Percentiles rank a stretch among this genome's conserved stretches.
These are phyloP conservation scores for Colletotrichum cereale DNA, from an alignment of 2,329 filamentous ascomycete species.

Conservation along the genomic window DNA sequence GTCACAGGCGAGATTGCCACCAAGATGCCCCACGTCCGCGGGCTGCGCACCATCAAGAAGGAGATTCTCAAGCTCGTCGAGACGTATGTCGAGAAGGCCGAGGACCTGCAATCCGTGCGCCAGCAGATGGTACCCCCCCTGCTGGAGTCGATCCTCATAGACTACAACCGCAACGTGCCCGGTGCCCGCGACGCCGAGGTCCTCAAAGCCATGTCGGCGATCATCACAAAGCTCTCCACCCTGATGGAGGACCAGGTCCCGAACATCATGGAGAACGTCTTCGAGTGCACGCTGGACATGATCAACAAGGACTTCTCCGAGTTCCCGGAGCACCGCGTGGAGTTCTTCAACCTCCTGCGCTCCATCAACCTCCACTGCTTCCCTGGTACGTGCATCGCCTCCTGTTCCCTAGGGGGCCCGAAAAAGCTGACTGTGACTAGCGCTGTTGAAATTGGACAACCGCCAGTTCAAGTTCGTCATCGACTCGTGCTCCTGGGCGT, in stretches of 20 bases:
- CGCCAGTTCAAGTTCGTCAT: constrained; percentile 99
- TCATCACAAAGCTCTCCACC: constrained; percentile 94
- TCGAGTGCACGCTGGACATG: constrained; percentile 98
- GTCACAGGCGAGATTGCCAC: constrained; percentile 86
- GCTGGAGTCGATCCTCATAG: constrained; percentile 90
- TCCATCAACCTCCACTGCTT: constrained; percentile 99
- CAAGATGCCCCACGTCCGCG: constrained; percentile 96
- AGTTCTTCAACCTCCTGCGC: constrained; percentile 97
- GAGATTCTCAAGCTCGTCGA: constrained; percentile 99
- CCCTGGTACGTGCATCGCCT: constrained; percentile 66
- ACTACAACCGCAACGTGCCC: constrained; percentile 97
- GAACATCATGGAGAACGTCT: constrained; percentile 97
- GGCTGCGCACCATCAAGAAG: constrained; percentile 97
- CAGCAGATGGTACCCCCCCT: constrained; percentile 96
- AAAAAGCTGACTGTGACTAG: constrained; percentile 50
- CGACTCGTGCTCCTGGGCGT: constrained; percentile 99
- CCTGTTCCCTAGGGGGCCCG: background rate
- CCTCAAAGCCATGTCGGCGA: constrained; percentile 95
- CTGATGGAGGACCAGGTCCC: constrained; percentile 99
- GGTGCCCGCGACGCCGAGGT: constrained; percentile 97
- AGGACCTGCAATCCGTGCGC: constrained; percentile 93
- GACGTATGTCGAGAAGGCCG: constrained; percentile 97
- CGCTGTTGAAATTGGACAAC: constrained; percentile 92
- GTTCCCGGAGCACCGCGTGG: constrained; percentile 98
- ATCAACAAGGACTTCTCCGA: constrained; percentile 99